A percentile compares a stretch with the other conserved stretches of the same genome.
These are phyloP conservation scores for Scedosporium minutisporum DNA, from an alignment of 2,329 filamentous ascomycete species.

Conservation along the genomic window DNA sequence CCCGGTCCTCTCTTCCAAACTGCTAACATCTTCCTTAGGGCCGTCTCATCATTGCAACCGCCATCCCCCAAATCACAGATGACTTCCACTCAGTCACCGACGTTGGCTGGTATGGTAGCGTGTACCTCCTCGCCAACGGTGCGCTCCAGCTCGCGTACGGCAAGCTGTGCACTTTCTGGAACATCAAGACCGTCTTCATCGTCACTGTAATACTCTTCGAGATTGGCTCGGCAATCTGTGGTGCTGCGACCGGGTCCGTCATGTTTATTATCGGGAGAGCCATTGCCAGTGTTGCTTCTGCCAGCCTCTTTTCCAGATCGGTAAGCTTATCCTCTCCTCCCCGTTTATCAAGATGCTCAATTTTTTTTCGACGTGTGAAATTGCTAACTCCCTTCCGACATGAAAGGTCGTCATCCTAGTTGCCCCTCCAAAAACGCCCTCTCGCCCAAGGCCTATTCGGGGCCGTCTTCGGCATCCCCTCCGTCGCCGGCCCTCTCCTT, in stretches of 20 bases:
- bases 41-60: constrained; percentile 25
- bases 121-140: constrained; percentile 19
- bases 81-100: constrained; percentile 19
- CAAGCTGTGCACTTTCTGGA: constrained; percentile 19
- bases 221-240: constrained; percentile 20
- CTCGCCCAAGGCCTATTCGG: constrained; percentile 20
- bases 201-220: constrained; percentile 14
- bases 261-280: constrained; percentile 29
- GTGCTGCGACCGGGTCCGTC: constrained; percentile 20
- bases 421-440: constrained; percentile 27
- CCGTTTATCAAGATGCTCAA: too few species aligned
- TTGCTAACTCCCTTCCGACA: too few species aligned
- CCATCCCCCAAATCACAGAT: constrained; percentile 19
- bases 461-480: constrained; percentile 31
- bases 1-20: background rate
- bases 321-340: constrained; percentile 6
- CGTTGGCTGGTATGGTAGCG: constrained; percentile 21
- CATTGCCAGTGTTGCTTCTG: constrained; percentile 25
- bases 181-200: constrained; percentile 14
- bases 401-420: constrained; percentile 15
- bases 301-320: constrained; percentile 23
- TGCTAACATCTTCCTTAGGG: constrained; percentile 14
- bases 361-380: too few species aligned
- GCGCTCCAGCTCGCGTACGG: constrained; percentile 21
- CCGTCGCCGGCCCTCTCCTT: constrained; percentile 16